Percentiles rank a stretch among this genome's conserved stretches.
Conservation (phyloP, 1,284 basidiomycete genomes). For the Trichosporon ovoides region DNA sequence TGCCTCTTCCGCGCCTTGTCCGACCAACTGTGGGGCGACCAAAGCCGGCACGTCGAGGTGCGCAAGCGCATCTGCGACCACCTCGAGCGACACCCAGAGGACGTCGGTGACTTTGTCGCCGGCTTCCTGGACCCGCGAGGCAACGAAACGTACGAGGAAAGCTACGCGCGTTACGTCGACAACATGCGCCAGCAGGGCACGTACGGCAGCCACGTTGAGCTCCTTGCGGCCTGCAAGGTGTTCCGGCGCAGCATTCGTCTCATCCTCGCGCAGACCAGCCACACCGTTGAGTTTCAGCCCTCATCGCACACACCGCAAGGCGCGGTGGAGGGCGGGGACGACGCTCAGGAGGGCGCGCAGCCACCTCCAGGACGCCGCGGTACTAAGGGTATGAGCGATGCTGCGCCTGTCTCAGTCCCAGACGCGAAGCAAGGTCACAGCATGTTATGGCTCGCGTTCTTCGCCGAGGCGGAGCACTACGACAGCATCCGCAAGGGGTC, state of each 20-base stretch:
- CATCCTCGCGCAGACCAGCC: conserved; percentile 36
- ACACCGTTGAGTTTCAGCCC: conserved; percentile 31
- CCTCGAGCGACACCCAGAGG: conserved; percentile 30
- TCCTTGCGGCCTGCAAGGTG: conserved; percentile 38
- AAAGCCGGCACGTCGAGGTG: conserved; percentile 37
- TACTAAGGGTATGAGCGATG: background rate
- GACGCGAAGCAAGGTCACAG: conserved; percentile 20
- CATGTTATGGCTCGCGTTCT: conserved; percentile 44
- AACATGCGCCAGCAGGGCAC: conserved; percentile 37
- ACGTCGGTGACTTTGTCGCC: conserved; percentile 34
- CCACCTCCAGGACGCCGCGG: background rate
- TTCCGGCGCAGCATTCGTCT: conserved; percentile 39
- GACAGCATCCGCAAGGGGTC: conserved; percentile 35
- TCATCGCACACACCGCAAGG: background rate
- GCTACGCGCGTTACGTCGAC: conserved; percentile 35
- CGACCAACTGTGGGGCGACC: conserved; percentile 41
- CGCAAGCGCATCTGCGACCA: conserved; percentile 41
- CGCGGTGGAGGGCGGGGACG: background rate
- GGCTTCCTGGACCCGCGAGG: conserved; percentile 24
- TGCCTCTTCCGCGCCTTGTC: conserved; percentile 41
- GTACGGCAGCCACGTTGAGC: conserved; percentile 42
- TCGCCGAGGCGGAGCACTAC: conserved; percentile 44
- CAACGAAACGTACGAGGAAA: conserved; percentile 29
- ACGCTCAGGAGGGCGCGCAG: background rate
- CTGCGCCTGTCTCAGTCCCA: background rate